Evolutionary conservation across 2,329 filamentous ascomycete species (phyloP).

Genomic region (Hymenoscyphus repandus): DNA sequence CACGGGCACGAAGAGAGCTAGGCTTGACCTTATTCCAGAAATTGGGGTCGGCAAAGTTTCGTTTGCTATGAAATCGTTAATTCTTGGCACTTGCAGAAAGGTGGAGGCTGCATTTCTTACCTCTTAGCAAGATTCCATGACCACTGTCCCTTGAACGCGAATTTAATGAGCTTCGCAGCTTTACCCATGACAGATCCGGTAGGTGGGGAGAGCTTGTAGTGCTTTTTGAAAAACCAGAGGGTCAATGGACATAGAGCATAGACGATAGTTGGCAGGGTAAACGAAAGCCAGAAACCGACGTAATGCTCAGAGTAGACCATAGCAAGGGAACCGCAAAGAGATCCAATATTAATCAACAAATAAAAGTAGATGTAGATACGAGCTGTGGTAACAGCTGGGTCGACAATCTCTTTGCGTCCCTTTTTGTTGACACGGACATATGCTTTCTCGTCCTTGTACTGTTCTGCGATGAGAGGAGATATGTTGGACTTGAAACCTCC

Average conservation of each 20-base stretch:
- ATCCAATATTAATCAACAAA: slow-evolving; percentile 48
- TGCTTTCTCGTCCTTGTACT: slow-evolving; percentile 25
- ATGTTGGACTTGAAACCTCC: slow-evolving; percentile 40
- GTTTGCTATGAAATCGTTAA: slow-evolving; percentile 29
- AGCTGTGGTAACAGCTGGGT: slow-evolving; percentile 29
- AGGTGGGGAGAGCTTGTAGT: slow-evolving; percentile 51
- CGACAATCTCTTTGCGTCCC: slow-evolving; percentile 29
- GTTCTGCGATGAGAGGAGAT: slow-evolving; percentile 31
- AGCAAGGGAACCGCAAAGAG: slow-evolving; percentile 34
- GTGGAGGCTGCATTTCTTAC: slow-evolving; percentile 33
- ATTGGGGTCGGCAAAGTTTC: slow-evolving; percentile 47
- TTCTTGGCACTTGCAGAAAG: neutral
- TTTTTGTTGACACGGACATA: slow-evolving; percentile 22
- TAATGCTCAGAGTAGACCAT: slow-evolving; percentile 48
- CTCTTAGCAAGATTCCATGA: slow-evolving; percentile 48
- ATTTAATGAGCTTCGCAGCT: slow-evolving; percentile 48
- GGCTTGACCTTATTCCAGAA: slow-evolving; percentile 59
- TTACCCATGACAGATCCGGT: slow-evolving; percentile 61
- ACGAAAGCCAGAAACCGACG: slow-evolving; percentile 44
- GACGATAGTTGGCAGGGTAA: slow-evolving; percentile 38
- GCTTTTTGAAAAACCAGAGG: slow-evolving; percentile 50
- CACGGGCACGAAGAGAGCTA: slow-evolving; percentile 47
- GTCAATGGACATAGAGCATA: slow-evolving; percentile 51
- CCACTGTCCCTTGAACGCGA: slow-evolving; percentile 53
- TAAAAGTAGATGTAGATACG: slow-evolving; percentile 40